phyloP scores from a whole-genome alignment of 495 filamentous ascomycete species.

The Penicillium arizonense region DNA sequence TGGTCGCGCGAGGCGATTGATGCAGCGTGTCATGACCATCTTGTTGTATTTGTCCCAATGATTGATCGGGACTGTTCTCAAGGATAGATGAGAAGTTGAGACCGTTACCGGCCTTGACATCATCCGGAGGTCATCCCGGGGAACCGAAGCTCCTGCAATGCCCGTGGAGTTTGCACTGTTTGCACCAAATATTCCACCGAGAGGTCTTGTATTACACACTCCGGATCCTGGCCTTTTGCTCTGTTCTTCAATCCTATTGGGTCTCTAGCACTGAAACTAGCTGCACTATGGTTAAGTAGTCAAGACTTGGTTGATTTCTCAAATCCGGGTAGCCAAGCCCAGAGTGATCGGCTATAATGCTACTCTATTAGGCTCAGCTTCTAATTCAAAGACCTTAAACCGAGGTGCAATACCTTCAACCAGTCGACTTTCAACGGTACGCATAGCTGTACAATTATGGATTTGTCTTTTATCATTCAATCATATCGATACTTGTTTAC shows the following conservation, averaged over 20 bases:
- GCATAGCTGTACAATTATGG: no score
- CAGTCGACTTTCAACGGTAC: no score
- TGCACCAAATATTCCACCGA: conserved; percentile 24
- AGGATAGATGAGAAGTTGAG: conserved; percentile 12
- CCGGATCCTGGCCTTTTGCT: background rate
- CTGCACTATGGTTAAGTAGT: background rate
- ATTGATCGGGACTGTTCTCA: background rate
- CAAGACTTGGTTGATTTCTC: no score
- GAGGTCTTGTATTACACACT: conserved; percentile 20
- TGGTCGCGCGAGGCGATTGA: conserved; percentile 31
- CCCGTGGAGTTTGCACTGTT: conserved; percentile 37
- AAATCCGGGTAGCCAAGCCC: no score
- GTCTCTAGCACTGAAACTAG: no score
- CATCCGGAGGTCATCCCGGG: conserved; percentile 30
- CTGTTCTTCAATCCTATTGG: background rate
- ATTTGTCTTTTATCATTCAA: no score
- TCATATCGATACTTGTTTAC: no score
- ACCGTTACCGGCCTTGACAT: conserved; percentile 37
- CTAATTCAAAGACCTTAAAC: no score
- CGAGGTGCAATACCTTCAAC: no score
- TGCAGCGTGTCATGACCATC: conserved; percentile 41
- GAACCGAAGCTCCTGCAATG: conserved; percentile 20
- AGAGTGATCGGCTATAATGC: no score
- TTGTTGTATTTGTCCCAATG: conserved; percentile 6
- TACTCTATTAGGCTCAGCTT: no score